Conservation (phyloP, 805 yeast species). For the Candida bentonensis region DNA sequence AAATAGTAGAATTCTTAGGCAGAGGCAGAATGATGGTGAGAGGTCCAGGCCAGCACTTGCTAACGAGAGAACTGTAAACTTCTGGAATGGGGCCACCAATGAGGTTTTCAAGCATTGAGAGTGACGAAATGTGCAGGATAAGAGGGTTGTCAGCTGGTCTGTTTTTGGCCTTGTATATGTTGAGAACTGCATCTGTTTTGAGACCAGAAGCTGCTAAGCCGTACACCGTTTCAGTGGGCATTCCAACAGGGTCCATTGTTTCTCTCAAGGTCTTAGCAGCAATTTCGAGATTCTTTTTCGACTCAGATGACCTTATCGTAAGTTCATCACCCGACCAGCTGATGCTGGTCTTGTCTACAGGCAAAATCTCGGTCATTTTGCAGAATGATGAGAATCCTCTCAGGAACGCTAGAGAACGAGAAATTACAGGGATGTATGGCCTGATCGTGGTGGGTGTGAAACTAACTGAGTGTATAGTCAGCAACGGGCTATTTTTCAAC, state of each 20-base stretch:
- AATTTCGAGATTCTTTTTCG: constrained; percentile 33
- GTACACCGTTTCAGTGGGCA: constrained; percentile 95
- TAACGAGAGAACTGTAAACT: constrained; percentile 49
- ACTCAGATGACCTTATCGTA: constrained; percentile 18
- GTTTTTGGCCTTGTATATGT: constrained; percentile 78
- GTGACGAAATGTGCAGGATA: constrained; percentile 76
- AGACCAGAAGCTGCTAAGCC: constrained; percentile 87
- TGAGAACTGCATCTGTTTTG: constrained; percentile 53
- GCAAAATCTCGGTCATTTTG: constrained; percentile 32
- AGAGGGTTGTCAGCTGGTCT: constrained; percentile 93
- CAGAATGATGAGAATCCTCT: too few relatives aligned
- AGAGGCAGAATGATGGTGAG: constrained; percentile 69
- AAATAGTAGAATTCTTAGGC: constrained; percentile 28
- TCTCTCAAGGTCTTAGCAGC: constrained; percentile 47
- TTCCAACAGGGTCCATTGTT: constrained; percentile 59
- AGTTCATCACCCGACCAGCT: constrained; percentile 28
- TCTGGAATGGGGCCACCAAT: constrained; percentile 39
- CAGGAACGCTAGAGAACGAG: too few relatives aligned
- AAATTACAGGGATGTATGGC: too few relatives aligned
- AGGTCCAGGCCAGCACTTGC: constrained; percentile 92
- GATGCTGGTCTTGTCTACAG: constrained; percentile 41
- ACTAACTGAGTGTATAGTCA: too few relatives aligned
- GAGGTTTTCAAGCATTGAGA: constrained; percentile 34
- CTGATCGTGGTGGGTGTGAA: too few relatives aligned
- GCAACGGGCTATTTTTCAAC: too few relatives aligned